These are phyloP conservation scores for Botrytis medusae DNA, from an alignment of 2,329 filamentous ascomycete species.

Conservation along the genomic window DNA sequence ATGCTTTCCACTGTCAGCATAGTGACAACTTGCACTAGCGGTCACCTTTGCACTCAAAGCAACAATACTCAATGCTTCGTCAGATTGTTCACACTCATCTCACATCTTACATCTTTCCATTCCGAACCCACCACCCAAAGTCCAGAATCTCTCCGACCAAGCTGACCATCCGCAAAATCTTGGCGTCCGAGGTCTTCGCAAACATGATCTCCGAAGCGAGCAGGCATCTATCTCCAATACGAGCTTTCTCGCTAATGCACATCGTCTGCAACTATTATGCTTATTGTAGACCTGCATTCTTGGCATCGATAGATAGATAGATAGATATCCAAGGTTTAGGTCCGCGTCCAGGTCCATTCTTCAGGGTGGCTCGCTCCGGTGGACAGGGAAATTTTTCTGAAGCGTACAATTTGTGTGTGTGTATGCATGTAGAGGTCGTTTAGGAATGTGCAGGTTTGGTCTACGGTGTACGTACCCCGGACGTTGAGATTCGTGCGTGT, in stretches of 20 bases:
- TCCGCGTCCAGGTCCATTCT: neutral
- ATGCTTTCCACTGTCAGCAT: neutral
- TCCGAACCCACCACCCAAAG: neutral
- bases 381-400: neutral
- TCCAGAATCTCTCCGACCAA: neutral
- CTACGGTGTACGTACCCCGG: neutral
- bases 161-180: neutral
- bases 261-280: neutral
- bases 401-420: neutral
- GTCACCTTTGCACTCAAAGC: neutral
- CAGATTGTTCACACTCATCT: neutral
- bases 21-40: neutral
- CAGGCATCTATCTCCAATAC: neutral
- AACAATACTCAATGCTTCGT: neutral
- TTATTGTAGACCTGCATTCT: constrained; percentile 1
- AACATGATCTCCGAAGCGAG: neutral
- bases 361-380: neutral
- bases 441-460: neutral
- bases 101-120: neutral
- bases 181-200: neutral
- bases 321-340: neutral
- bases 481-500: neutral
- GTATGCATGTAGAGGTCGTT: neutral
- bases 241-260: constrained; percentile 7
- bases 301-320: neutral